These are phyloP conservation scores for Steccherinum ochraceum DNA, from an alignment of 768 basidiomycete species.

Conservation along the genomic window DNA sequence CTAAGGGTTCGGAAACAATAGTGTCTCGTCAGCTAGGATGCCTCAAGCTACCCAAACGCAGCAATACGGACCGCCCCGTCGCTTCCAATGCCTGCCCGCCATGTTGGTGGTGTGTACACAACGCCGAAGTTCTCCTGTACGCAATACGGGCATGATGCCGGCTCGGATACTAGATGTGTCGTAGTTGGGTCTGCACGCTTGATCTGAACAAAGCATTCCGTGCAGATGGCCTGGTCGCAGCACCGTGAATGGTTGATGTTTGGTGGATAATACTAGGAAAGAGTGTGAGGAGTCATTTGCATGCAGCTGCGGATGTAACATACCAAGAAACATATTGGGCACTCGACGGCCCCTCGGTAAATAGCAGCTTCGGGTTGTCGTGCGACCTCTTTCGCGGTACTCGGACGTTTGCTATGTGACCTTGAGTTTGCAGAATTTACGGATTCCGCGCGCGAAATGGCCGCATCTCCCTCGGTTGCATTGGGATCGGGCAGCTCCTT, in stretches of 20 bases:
- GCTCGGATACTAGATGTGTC: slow-evolving; percentile 93
- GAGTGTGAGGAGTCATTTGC: too few relatives aligned
- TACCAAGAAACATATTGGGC: slow-evolving; percentile 97
- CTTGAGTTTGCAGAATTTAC: slow-evolving; percentile 25
- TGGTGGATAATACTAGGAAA: slow-evolving; percentile 85
- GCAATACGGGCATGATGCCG: slow-evolving; percentile 95
- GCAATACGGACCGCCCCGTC: slow-evolving; percentile 57
- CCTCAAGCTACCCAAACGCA: neutral
- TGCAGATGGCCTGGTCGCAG: slow-evolving; percentile 97
- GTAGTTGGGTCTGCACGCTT: slow-evolving; percentile 93
- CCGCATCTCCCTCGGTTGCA: slow-evolving; percentile 25
- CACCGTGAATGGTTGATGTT: slow-evolving; percentile 98
- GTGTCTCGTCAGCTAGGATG: slow-evolving; percentile 2
- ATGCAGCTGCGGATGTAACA: slow-evolving; percentile 26
- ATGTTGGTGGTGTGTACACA: slow-evolving; percentile 75
- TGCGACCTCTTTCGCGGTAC: slow-evolving; percentile 54
- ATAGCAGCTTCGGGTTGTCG: slow-evolving; percentile 70
- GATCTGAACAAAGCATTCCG: slow-evolving; percentile 99
- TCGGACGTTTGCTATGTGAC: slow-evolving; percentile 49
- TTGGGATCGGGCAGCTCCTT: slow-evolving; percentile 59
- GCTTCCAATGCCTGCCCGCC: slow-evolving; percentile 75
- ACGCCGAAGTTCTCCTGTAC: slow-evolving; percentile 97
- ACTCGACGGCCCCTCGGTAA: slow-evolving; percentile 84
- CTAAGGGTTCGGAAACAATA: slow-evolving; percentile 18
- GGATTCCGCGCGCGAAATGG: slow-evolving; percentile 39